Evolutionary conservation across 2,329 filamentous ascomycete species (phyloP).

Genomic region (Elsinoe perseae): DNA sequence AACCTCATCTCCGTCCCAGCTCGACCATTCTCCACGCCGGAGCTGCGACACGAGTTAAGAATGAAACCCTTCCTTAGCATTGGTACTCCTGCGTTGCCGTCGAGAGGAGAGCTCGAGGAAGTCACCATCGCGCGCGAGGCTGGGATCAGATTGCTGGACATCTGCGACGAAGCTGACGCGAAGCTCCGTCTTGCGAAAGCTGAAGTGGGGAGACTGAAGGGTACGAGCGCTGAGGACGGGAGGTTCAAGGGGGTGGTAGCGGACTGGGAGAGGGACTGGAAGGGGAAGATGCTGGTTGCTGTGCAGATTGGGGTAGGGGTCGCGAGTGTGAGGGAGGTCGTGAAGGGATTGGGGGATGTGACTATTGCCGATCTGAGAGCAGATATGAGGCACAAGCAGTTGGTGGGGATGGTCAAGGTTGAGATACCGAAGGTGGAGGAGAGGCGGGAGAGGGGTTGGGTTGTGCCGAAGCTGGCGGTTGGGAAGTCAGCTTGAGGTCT

Average conservation of each 20-base stretch:
- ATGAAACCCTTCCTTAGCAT: constrained; percentile 76
- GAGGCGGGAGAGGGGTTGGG: constrained; percentile 40
- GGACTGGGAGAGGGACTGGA: constrained; percentile 30
- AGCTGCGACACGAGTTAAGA: constrained; percentile 69
- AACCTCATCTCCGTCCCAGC: constrained; percentile 47
- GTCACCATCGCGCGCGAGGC: constrained; percentile 16
- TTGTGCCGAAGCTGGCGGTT: constrained; percentile 35
- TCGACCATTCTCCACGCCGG: constrained; percentile 43
- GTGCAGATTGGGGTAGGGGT: constrained; percentile 27
- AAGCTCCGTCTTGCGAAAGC: constrained; percentile 30
- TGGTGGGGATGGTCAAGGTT: constrained; percentile 21
- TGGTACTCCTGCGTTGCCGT: constrained; percentile 58
- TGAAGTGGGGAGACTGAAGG: constrained; percentile 32
- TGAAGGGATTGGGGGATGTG: constrained; percentile 19
- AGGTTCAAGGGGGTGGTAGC: constrained; percentile 32
- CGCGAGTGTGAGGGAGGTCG: constrained; percentile 21
- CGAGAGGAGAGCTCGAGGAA: constrained; percentile 53
- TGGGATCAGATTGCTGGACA: constrained; percentile 6
- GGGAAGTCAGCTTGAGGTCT: neutral
- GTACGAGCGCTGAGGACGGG: constrained; percentile 27
- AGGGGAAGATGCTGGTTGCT: constrained; percentile 29
- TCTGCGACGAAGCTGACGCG: constrained; percentile 22
- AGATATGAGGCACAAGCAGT: constrained; percentile 15
- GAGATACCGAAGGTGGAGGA: constrained; percentile 33
- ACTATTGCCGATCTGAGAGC: constrained; percentile 16